Evolutionary conservation across 1,284 basidiomycete species (phyloP), one percentile per base, ranked within the genome.

Genomic region (Anthracocystis setariae): DNA sequence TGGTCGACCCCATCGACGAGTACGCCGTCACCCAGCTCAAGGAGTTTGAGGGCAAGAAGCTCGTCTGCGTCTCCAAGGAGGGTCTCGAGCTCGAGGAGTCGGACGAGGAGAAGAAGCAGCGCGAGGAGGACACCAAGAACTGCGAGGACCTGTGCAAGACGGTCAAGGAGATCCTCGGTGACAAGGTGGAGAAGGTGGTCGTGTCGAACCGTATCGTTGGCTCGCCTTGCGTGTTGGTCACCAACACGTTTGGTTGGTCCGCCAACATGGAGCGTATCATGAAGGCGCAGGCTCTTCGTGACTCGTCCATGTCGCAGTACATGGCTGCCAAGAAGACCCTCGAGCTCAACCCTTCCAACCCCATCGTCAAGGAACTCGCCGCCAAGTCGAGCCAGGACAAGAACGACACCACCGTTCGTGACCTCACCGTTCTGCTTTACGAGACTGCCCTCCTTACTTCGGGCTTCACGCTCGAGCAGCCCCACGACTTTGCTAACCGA

Each of bases 241-340:
- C 96, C 74, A 95, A 94, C 72, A 94, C 97, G 84, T 98, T 97
- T 85, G 94, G 95, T 68, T 98, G 96, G 96, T 97, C 94, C 46
- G 94, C 94, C 74, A 98, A 98, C 89, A 97, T 98, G 94, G 90
- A 97, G 86, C 92, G 95, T 85, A 97, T 98, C 88, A 98, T 98
- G 96, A 97, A 97, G 87, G 94, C 95, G 17, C 96, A 98, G 86
- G 95, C 95, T 46, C 91, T 98, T 64, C 92, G 95, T 79, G 95
- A 98, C 85, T 94, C 94, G 23, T 94, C 92, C 68, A 97, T 98
- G 95, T 97, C 94, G 29, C 94, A 93, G 46, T 98, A 98, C 89
- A 97, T 98, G 94, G 81, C 82, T 39, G 77, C 71, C 55, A 98
- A 98, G 90, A 98, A 98, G 91, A 98, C 95, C 18, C 89, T 98